These are phyloP conservation scores for Monilinia fructigena DNA, from an alignment of 2,329 filamentous ascomycete species.

Conservation along the genomic window DNA sequence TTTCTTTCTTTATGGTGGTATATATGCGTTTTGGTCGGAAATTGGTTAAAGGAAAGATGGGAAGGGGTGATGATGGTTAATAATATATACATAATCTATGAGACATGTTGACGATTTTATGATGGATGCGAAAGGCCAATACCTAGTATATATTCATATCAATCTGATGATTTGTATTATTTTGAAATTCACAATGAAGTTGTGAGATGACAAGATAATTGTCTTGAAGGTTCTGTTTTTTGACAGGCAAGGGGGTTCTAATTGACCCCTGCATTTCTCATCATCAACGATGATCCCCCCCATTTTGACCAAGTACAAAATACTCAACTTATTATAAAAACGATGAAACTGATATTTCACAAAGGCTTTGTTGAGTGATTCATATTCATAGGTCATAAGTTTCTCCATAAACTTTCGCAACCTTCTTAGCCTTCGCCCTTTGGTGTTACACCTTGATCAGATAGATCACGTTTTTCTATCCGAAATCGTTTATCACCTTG, in stretches of 20 bases:
- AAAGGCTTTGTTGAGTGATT: no score
- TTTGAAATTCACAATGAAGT: neutral
- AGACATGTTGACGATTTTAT: constrained; percentile 1
- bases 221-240: neutral
- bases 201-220: neutral
- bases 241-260: neutral
- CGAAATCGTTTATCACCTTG: no score
- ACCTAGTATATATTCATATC: constrained; percentile 1
- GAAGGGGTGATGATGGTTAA: neutral
- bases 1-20: neutral
- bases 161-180: neutral
- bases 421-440: no score
- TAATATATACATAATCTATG: constrained; percentile 3
- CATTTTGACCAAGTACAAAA: no score
- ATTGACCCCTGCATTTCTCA: no score
- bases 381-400: no score
- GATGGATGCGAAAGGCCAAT: neutral
- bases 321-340: no score
- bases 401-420: no score
- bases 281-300: no score
- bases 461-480: no score
- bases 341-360: no score
- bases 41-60: neutral
- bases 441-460: no score
- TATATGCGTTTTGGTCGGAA: neutral